Conservation (phyloP, 2,329 filamentous ascomycete species). For the Torrubiella hemipterigena region DNA sequence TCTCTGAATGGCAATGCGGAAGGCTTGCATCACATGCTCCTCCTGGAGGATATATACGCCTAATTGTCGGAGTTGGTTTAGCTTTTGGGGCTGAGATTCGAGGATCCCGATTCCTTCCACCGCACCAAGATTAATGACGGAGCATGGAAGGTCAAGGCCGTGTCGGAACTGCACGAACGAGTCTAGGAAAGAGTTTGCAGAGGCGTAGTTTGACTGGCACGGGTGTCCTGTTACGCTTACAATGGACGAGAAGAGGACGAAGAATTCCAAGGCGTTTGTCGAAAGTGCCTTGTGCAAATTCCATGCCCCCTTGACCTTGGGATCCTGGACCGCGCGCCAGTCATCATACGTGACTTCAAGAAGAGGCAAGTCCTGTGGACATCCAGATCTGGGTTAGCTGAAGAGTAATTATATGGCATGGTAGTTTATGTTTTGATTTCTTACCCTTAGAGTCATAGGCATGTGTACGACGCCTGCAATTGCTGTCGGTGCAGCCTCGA, state of each 20-base stretch:
- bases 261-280: conserved; percentile 17
- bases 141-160: conserved; percentile 6
- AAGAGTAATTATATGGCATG: not conserved
- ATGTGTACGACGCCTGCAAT: conserved; percentile 23
- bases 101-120: conserved; percentile 26
- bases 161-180: conserved; percentile 21
- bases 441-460: conserved; percentile 18
- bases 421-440: not conserved
- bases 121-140: conserved; percentile 20
- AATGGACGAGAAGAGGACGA: conserved; percentile 19
- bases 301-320: conserved; percentile 20
- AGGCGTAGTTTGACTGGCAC: conserved; percentile 24
- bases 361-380: conserved; percentile 2
- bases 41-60: conserved; percentile 7
- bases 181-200: conserved; percentile 27
- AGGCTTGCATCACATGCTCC: conserved; percentile 8
- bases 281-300: conserved; percentile 16
- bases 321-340: conserved; percentile 11
- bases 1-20: not conserved
- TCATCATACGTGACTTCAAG: conserved; percentile 18
- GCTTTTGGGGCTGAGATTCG: not conserved
- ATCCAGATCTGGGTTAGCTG: not conserved
- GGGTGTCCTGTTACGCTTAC: conserved; percentile 17
- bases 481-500: conserved; percentile 8
- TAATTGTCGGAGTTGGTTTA: conserved; percentile 1